Conservation (phyloP, 1,139 yeast genomes). For the Yamadazyma buinensis region DNA sequence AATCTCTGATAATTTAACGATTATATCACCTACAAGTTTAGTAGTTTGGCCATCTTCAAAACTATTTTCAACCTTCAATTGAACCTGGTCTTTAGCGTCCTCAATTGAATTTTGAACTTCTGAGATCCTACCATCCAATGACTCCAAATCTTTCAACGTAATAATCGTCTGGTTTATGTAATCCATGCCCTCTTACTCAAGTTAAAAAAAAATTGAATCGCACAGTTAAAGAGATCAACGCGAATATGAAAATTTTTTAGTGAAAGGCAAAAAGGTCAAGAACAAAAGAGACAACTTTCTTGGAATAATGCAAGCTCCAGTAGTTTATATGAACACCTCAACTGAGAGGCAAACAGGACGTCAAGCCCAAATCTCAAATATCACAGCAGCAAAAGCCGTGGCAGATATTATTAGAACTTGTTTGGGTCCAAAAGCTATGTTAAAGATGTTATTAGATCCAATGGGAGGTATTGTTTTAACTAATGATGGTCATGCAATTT, state of each 20-base stretch:
- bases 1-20: slow-evolving; percentile 4
- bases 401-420: slow-evolving; percentile 97
- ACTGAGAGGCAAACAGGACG: slow-evolving; percentile 96
- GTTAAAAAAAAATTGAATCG: too few relatives aligned
- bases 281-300: not conserved
- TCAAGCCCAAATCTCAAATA: slow-evolving; percentile 93
- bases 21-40: slow-evolving; percentile 9
- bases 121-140: slow-evolving; percentile 18
- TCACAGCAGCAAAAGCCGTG: slow-evolving; percentile 98
- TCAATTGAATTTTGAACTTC: slow-evolving; percentile 16
- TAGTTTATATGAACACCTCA: slow-evolving; percentile 62
- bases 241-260: slow-evolving; percentile 3
- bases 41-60: slow-evolving; percentile 13
- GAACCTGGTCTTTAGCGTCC: slow-evolving; percentile 12
- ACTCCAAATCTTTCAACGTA: slow-evolving; percentile 24
- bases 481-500: slow-evolving; percentile 94
- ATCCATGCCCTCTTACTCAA: slow-evolving; percentile 21
- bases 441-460: slow-evolving; percentile 96
- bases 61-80: slow-evolving; percentile 5
- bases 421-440: slow-evolving; percentile 99
- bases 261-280: not conserved
- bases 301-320: slow-evolving; percentile 45
- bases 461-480: slow-evolving; percentile 98
- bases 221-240: too few relatives aligned
- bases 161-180: slow-evolving; percentile 27